Evolutionary conservation across 257 asterid genomes (phyloP), one percentile per base, ranked within the genome.

Genomic region (Orobanche coerulescens): DNA sequence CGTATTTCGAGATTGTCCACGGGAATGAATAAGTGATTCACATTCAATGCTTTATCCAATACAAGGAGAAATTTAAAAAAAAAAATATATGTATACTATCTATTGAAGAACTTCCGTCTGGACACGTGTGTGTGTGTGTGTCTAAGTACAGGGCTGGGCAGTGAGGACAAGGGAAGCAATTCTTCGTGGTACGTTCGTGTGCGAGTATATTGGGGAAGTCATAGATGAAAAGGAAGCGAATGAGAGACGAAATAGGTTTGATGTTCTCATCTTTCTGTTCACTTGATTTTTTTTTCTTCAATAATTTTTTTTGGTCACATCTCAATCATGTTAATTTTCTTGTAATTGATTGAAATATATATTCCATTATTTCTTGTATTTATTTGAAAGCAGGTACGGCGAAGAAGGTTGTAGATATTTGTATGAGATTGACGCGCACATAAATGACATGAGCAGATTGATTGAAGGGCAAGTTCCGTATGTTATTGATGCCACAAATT

Each of bases 181-280:
- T 70, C 77, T 76, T 48, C 83, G 97, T 13, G 99, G 97, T 58
- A 83, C 96, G 39, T 93, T 93, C 48, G 91, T 93, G 52, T 93
- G 99, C 20, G 99, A 93, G 83, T 93, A 80, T 64, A 66, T 93
- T 49, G 99, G 99, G 39, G 99, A 93, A 84, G 88, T 93, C 59
- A 79, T 93, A 62, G 88, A 79, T 60, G 88, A 80, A 78, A 78
- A 76, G 10, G 97, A 89, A 77, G 99, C 96, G 71, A 75, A 74
- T 28, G 86, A 87, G 79, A 80, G 99, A 74, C 88, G 82, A 39
- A 65, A 67, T 39, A 83, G 99, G 97, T 89, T 70, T 64, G 58
- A 30, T 13, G 48, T 58, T 42, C 46, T 63, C 52, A 26, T n/a
- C 1, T 44, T 56, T 33, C 42, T 51, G 11, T 46, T 43, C 24